Base-by-base conservation (phyloP, 495 filamentous ascomycete species). In the Penicillium samsonianum region DNA sequence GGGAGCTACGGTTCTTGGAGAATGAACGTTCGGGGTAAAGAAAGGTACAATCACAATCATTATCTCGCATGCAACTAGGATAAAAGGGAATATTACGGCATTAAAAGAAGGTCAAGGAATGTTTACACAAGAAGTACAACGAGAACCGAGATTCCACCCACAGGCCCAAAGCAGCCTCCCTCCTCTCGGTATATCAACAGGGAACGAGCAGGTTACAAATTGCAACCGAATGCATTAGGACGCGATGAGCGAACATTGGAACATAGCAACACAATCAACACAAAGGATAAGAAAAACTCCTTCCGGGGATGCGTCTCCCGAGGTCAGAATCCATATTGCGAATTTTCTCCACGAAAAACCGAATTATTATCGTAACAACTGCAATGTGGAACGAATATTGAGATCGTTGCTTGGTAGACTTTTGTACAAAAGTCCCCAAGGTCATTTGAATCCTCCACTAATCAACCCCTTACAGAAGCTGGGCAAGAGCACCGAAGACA, bases 341-440 rank as follows among this genome's bases (percentile, higher is more conserved):
- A 68, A 70, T 67, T 65, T 73, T 73, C 71, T 68, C 67, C 69
- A 75, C 62, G 65, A 67, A 57, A 69, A 69, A 68, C 72, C 68
- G 67, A 73, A 77, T 77, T 76, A 78, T 75, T 76, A 77, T 77
- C 73, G 74, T 76, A 67, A 76, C 69, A 71, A 70, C 68, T 67
- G 67, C 71, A 72, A 62, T 58, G 62, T 68, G 74, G 66, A 65
- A 62, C 65, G 61, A 68, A 60, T 67, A 73, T 60, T 33, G 63
- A 58, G 64, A 71, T 69, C 63, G 60, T 72, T 72, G 67, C 69
- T 73, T 69, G 72, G 65, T 60, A 67, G 61, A 65, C 61, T 67
- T 66, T 56, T 65, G 65, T 65, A 67, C 60, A 33, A 33, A 65
- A 61, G 50, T 54, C 53, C 53, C 44, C 25, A 57, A 59, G 60